Percentiles rank a stretch among this genome's conserved stretches.
Conservation (phyloP, 805 yeast genomes). For the Metschnikowia shivogae region DNA sequence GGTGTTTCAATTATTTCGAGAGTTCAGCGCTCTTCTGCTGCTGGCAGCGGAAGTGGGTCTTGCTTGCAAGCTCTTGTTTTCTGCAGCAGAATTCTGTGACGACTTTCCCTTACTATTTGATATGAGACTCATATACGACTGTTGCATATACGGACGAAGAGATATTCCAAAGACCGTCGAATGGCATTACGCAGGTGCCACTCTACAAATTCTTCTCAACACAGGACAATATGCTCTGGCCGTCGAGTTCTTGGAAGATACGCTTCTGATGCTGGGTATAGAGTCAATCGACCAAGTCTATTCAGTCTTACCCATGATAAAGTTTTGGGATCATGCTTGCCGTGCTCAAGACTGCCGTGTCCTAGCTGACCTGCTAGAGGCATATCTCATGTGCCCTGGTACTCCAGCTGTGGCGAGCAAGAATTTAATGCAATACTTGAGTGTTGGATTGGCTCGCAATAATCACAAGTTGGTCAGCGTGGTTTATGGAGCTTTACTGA, state of each 20-base stretch:
- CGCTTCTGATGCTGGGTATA: not conserved
- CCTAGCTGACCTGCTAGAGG: constrained; percentile 11
- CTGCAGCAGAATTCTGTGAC: constrained; percentile 11
- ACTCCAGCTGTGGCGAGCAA: constrained; percentile 4
- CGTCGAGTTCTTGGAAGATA: constrained; percentile 1
- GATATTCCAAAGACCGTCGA: not conserved
- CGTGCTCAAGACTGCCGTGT: constrained; percentile 22
- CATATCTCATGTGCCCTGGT: not conserved
- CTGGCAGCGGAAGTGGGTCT: constrained; percentile 3
- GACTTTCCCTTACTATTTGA: constrained; percentile 20
- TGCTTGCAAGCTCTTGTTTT: constrained; percentile 9
- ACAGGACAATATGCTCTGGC: constrained; percentile 24
- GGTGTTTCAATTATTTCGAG: constrained; percentile 10
- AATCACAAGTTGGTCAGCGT: constrained; percentile 26
- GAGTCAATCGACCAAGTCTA: not conserved
- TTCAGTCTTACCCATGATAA: constrained; percentile 17
- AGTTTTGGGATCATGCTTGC: constrained; percentile 17
- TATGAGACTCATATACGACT: constrained; percentile 23
- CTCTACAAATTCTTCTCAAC: constrained; percentile 22
- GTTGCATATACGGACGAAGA: not conserved
- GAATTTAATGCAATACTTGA: constrained; percentile 24
- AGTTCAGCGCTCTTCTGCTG: constrained; percentile 1
- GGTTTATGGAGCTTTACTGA: constrained; percentile 20
- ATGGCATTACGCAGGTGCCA: constrained; percentile 20
- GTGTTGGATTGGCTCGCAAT: constrained; percentile 21